Percentiles rank a stretch among this genome's conserved stretches.
Conservation (phyloP, 1,284 basidiomycete species). For the Phellinidium pouzarii region DNA sequence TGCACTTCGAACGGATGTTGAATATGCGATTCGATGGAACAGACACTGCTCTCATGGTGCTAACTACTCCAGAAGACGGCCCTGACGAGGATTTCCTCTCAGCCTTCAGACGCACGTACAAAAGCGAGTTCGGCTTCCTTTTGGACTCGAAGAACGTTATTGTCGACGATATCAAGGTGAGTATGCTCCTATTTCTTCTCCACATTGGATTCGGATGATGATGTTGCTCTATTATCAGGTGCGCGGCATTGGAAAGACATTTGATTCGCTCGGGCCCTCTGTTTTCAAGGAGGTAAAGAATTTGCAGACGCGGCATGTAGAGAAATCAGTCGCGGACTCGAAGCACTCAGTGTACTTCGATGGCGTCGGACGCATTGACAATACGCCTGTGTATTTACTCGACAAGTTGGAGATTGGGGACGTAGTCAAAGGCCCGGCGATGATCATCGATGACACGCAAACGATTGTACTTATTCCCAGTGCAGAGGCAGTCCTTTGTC, state of each 20-base stretch:
- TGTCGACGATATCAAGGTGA: conserved; percentile 88
- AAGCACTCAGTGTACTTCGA: conserved; percentile 76
- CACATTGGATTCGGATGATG: conserved; percentile 18
- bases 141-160: conserved; percentile 74
- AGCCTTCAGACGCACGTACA: conserved; percentile 75
- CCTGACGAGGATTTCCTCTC: conserved; percentile 69
- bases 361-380: conserved; percentile 57
- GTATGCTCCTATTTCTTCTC: conserved; percentile 17
- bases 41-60: conserved; percentile 87
- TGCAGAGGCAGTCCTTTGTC: conserved; percentile 58
- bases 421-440: conserved; percentile 71
- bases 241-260: conserved; percentile 86
- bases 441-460: conserved; percentile 91
- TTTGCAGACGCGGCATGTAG: conserved; percentile 39
- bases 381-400: conserved; percentile 78
- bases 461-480: conserved; percentile 79
- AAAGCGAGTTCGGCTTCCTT: conserved; percentile 87
- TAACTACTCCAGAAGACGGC: conserved; percentile 48
- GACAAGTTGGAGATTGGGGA: conserved; percentile 64
- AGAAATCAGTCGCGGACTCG: conserved; percentile 40
- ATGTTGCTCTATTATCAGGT: conserved; percentile 32
- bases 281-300: conserved; percentile 68
- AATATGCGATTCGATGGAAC: conserved; percentile 93
- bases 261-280: conserved; percentile 74
- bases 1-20: conserved; percentile 74